phyloP scores from a whole-genome alignment of 1,284 basidiomycete genomes.

The Moesziomyces antarcticus region DNA sequence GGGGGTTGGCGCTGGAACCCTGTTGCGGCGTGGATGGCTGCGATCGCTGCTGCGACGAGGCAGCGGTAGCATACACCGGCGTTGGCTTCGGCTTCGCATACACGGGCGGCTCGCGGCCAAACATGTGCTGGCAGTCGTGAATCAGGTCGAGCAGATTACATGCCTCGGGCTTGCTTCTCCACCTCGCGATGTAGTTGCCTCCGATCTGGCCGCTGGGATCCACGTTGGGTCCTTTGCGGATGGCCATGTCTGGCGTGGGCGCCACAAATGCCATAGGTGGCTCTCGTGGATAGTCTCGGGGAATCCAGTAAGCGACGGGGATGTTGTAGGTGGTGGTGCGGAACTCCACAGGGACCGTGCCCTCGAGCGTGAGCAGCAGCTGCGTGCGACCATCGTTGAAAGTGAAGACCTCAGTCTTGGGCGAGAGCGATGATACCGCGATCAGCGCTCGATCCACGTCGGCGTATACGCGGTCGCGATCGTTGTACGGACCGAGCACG shows the following conservation, averaged over 20 bases:
- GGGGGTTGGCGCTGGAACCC: constrained; percentile 3
- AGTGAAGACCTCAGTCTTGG: constrained; percentile 92
- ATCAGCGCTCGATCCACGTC: constrained; percentile 78
- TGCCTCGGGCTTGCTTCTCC: constrained; percentile 87
- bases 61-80: constrained; percentile 47
- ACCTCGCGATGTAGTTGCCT: constrained; percentile 78
- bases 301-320: constrained; percentile 84
- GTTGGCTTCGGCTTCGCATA: constrained; percentile 80
- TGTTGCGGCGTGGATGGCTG: constrained; percentile 43
- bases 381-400: constrained; percentile 94
- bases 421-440: constrained; percentile 77
- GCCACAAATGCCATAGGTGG: constrained; percentile 93
- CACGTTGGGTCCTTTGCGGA: constrained; percentile 79
- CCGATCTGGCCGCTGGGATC: constrained; percentile 84
- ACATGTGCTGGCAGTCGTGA: constrained; percentile 80
- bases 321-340: constrained; percentile 87
- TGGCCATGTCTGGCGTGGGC: constrained; percentile 90
- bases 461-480: constrained; percentile 73
- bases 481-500: constrained; percentile 71
- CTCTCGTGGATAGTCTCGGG: constrained; percentile 68
- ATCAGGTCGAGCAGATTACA: constrained; percentile 77
- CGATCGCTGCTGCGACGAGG: constrained; percentile 35
- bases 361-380: constrained; percentile 87
- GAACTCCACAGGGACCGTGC: constrained; percentile 87
- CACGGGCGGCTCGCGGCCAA: constrained; percentile 86